Base-by-base conservation (phyloP, 228 moss, liverwort and hornwort genomes). In the Sphagnum magellanicum region DNA sequence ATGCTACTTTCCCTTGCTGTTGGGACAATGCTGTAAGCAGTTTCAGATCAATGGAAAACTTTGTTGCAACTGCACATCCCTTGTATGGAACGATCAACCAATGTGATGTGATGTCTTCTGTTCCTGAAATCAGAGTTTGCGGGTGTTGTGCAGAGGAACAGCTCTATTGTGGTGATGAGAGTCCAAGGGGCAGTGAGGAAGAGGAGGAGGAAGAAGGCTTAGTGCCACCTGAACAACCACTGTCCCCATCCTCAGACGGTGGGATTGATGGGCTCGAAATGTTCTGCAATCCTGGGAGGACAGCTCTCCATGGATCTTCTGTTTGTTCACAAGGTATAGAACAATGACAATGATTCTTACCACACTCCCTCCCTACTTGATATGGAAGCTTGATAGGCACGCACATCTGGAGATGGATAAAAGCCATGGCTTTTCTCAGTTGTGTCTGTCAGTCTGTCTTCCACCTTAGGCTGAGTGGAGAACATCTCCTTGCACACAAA, bases 221-320 rank as follows among this genome's bases (percentile, higher is more conserved):
- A 51, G 83, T 82, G 50, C 80, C 83, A 8, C 71, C 83, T 0
- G 86, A 83, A 70, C 86, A 86, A 16, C 86, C 86, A 0, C 78
- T 78, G 0, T 86, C 86, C n/a, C 86, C 86, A 0, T 83, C 74
- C 8, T 86, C 70, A 5, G 86, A 78, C 49, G 67, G 68, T 53
- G 71, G 64, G 4, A 17, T 70, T 7, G 83, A 86, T 51, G 57
- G 74, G 13, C 72, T 79, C 15, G 81, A 77, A 57, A 74, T 85
- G 10, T 79, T 76, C 6, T 74, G 74, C 0, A 79, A 77, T 65
- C 72, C 66, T 7, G 48, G 63, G 14, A 76, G 72, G 62, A 66
- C 72, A 0, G 77, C 76, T 32, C 65, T 60, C 0, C 79, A 81
- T 59, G 79, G 74, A 5, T 79, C 81, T 1, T 85, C 81, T 0